A percentile compares a stretch with the other conserved stretches of the same genome.
Evolutionary conservation across 257 asterid genomes (phyloP).

Genomic region (Nicotiana paniculata): DNA sequence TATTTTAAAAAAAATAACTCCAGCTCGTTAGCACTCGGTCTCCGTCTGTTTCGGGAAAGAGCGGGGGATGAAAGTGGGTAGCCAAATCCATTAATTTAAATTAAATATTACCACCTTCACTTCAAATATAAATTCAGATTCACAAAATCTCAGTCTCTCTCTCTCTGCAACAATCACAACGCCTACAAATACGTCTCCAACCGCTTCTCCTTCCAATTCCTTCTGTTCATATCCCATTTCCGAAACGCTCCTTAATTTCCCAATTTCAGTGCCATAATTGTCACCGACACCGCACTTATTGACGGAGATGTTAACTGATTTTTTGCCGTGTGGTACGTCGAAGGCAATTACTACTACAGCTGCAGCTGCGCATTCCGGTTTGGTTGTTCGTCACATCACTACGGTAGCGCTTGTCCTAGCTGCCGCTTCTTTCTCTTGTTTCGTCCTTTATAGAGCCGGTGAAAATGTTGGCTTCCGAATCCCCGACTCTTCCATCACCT

Average conservation of each 20-base stretch:
- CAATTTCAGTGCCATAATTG: neutral
- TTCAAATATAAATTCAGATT: too few species aligned
- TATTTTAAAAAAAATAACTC: too few species aligned
- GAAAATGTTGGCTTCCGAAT: conserved; percentile 17
- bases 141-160: neutral
- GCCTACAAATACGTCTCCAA: neutral
- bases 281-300: neutral
- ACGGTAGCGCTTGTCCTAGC: conserved; percentile 4
- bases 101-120: too few species aligned
- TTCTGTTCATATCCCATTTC: neutral
- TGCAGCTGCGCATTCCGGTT: neutral
- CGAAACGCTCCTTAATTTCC: neutral
- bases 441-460: conserved; percentile 21
- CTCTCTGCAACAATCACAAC: neutral
- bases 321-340: neutral
- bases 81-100: too few species aligned
- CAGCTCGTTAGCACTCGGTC: too few species aligned
- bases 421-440: conserved; percentile 19
- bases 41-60: too few species aligned
- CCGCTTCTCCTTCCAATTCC: neutral
- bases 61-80: too few species aligned
- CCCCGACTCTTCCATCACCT: neutral
- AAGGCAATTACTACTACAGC: neutral
- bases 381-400: conserved; percentile 4
- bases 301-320: neutral